These are phyloP conservation scores for Pleurotus sapidus DNA, from an alignment of 768 basidiomycete species.

Conservation along the genomic window DNA sequence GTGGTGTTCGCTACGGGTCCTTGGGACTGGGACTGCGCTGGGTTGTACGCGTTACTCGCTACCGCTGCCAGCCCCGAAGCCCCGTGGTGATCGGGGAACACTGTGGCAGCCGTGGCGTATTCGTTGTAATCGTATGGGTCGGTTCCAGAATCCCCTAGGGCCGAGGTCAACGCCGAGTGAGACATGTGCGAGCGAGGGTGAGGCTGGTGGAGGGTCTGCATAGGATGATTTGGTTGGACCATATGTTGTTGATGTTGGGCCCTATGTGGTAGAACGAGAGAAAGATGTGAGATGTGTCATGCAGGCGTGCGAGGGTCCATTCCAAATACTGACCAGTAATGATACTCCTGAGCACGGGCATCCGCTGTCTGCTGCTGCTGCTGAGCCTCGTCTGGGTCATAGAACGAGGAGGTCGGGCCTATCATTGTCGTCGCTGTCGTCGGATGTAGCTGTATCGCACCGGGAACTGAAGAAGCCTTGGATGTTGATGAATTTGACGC, in stretches of 20 bases:
- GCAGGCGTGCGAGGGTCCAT: not conserved
- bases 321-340: conserved; percentile 28
- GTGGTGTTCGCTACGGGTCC: too few relatives aligned
- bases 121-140: conserved; percentile 4
- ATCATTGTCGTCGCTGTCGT: conserved; percentile 41
- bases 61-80: not conserved
- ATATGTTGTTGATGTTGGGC: not conserved
- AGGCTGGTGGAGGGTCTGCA: conserved; percentile 2
- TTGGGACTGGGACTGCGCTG: not conserved
- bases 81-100: conserved; percentile 3
- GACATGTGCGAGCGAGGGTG: not conserved
- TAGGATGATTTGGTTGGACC: not conserved
- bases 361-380: conserved; percentile 14
- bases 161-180: conserved; percentile 1
- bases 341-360: conserved; percentile 34
- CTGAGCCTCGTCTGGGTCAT: conserved; percentile 39
- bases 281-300: not conserved
- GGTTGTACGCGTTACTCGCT: not conserved
- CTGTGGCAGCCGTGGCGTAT: not conserved
- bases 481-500: conserved; percentile 3
- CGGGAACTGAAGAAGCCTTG: not conserved
- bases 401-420: conserved; percentile 50
- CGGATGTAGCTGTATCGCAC: not conserved
- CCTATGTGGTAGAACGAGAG: not conserved
- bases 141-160: not conserved